Base-by-base conservation (phyloP, 2,329 filamentous ascomycete species). In the Leptographium flavum region DNA sequence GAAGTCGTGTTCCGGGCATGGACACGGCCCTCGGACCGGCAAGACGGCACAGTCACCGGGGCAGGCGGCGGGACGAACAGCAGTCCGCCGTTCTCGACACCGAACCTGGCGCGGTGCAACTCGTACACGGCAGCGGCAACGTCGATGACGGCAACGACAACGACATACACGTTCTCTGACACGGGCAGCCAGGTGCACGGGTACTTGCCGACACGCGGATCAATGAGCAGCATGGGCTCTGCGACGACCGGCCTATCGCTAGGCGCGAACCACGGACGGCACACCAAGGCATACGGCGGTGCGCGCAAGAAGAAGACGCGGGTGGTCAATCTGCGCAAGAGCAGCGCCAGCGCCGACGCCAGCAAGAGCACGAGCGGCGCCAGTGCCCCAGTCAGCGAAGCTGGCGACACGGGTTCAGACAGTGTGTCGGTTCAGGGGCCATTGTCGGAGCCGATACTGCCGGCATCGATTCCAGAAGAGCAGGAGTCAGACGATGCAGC, bases 1-100 rank as follows among this genome's bases (percentile, higher is more conserved):
- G 87, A 96, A 60, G 85, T 86, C 4, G 82, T 96, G 23, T 95
- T 94, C 61, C 77, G 92, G 48, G 92, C 90, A 28, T 94, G 88
- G 86, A 85, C 90, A 15, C 83, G 83, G 35, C 77, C 81, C 31
- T 72, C 76, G 42, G 87, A 94, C 49, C 71, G 79, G 47, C 70
- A 70, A 37, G 84, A 92, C 47, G 22, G 36, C 39, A 57, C 68
- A 46, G 53, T 56, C 52, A n/a, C 22, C 21, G 30, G 6, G 6
- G 43, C 14, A 15, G 37, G 21, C 13, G 25, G 23, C 15, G 30
- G 39, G 30, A 47, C 42, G 30, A 45, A 42, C 19, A 39, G 71
- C 61, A 69, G 64, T 9, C 67, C 72, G 9, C 59, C 65, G 3
- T 54, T 67, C 17, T 59, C 66, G 13, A 67, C 71, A 3, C 73